A percentile compares a stretch with the other conserved stretches of the same genome.
Conservation (phyloP, 148 eudicot species). For the Spergularia marina region DNA sequence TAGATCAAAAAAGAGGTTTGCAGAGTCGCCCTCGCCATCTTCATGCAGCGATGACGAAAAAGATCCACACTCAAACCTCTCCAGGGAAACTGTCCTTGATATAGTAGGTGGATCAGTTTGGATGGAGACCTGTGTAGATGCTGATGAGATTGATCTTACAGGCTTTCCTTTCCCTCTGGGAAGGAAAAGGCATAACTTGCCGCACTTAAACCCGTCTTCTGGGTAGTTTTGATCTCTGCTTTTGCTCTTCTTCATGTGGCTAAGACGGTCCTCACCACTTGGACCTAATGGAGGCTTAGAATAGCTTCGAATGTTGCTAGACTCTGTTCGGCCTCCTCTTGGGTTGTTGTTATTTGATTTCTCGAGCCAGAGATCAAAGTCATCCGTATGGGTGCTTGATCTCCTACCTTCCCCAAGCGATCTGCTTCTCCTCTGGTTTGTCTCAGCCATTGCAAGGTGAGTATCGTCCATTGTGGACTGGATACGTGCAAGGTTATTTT, state of each 20-base stretch:
- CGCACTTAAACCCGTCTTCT: conserved; percentile 69
- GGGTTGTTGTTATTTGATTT: conserved; percentile 8
- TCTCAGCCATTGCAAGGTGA: conserved; percentile 43
- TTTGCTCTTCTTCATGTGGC: conserved; percentile 10
- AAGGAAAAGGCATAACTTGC: conserved; percentile 71
- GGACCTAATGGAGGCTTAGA: conserved; percentile 34
- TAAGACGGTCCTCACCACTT: background rate
- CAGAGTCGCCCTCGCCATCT: conserved; percentile 31
- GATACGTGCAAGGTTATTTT: conserved; percentile 29
- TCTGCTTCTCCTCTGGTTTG: conserved; percentile 47
- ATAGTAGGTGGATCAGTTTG: conserved; percentile 32
- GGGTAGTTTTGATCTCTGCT: conserved; percentile 14
- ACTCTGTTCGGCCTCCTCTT: background rate
- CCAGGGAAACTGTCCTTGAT: conserved; percentile 67
- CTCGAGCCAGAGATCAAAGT: conserved; percentile 56
- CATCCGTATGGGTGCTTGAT: conserved; percentile 41
- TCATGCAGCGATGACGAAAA: conserved; percentile 51
- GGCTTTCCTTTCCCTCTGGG: conserved; percentile 76
- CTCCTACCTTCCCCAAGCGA: conserved; percentile 60
- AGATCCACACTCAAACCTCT: conserved; percentile 84
- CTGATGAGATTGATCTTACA: conserved; percentile 37
- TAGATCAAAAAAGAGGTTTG: conserved; percentile 67
- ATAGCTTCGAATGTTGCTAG: background rate
- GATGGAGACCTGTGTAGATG: conserved; percentile 15
- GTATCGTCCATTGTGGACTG: conserved; percentile 53